A percentile compares a stretch with the other conserved stretches of the same genome.
Conservation (phyloP, 1,284 basidiomycete species). For the Ganoderma boninense region DNA sequence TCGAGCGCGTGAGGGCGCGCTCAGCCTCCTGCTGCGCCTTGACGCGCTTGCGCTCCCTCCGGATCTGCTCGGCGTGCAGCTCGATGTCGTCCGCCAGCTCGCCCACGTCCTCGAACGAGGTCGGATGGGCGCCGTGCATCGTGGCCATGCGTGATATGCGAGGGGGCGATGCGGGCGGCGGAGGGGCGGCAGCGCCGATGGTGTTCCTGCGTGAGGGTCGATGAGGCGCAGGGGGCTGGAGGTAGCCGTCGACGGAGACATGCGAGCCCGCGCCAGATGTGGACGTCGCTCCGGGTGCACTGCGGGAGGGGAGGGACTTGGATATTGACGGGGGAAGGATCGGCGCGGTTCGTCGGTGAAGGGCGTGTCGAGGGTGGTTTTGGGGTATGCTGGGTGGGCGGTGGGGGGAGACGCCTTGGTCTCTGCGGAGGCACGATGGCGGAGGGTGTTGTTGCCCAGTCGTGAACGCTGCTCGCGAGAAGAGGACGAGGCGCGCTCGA, state of each 20-base stretch:
- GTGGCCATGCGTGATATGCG: slow-evolving; percentile 36
- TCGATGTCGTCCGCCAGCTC: slow-evolving; percentile 74
- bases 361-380: slow-evolving; percentile 31
- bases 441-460: slow-evolving; percentile 21
- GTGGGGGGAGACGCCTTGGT: slow-evolving; percentile 52
- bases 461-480: slow-evolving; percentile 34
- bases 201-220: slow-evolving; percentile 65
- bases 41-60: slow-evolving; percentile 79
- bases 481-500: slow-evolving; percentile 40
- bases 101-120: slow-evolving; percentile 38
- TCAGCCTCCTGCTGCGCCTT: slow-evolving; percentile 66
- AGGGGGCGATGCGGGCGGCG: slow-evolving; percentile 23
- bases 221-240: slow-evolving; percentile 54
- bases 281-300: not conserved
- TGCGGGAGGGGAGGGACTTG: slow-evolving; percentile 26
- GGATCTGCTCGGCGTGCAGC: slow-evolving; percentile 83
- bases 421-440: slow-evolving; percentile 56
- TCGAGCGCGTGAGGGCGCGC: slow-evolving; percentile 53
- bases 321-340: slow-evolving; percentile 16
- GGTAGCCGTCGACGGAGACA: slow-evolving; percentile 57
- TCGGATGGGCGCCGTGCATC: slow-evolving; percentile 30
- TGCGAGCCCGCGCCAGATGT: slow-evolving; percentile 30
- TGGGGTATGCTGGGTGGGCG: slow-evolving; percentile 28
- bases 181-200: slow-evolving; percentile 44
- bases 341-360: slow-evolving; percentile 32